phyloP scores from a whole-genome alignment of 2,329 filamentous ascomycete species.

The Trichophyton simii region DNA sequence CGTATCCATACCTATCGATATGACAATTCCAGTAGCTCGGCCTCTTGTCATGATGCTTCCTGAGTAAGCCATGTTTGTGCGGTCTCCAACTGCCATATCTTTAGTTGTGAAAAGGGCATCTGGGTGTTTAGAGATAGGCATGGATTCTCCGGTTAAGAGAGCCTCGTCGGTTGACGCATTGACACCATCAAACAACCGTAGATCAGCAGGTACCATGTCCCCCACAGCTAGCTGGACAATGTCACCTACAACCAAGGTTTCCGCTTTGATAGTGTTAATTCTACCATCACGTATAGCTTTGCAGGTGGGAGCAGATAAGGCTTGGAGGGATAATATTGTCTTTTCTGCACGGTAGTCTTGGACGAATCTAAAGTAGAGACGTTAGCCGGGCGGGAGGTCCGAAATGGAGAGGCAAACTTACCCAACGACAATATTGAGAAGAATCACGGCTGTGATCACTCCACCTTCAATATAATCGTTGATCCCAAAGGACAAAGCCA shows the following conservation, averaged over 20 bases:
- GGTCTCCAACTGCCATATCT: slow-evolving; percentile 45
- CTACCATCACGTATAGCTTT: slow-evolving; percentile 40
- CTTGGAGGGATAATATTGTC: slow-evolving; percentile 41
- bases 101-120: slow-evolving; percentile 28
- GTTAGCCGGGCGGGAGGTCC: background rate
- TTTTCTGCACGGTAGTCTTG: slow-evolving; percentile 44
- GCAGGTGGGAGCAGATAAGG: slow-evolving; percentile 40
- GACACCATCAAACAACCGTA: slow-evolving; percentile 43
- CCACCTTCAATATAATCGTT: slow-evolving; percentile 47
- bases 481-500: slow-evolving; percentile 49
- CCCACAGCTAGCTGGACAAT: slow-evolving; percentile 41
- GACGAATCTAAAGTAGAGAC: slow-evolving; percentile 31
- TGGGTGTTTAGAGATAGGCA: slow-evolving; percentile 45
- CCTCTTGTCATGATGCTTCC: slow-evolving; percentile 51
- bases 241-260: slow-evolving; percentile 47
- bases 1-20: slow-evolving; percentile 50
- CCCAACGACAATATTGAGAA: slow-evolving; percentile 46
- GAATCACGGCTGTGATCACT: slow-evolving; percentile 47
- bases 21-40: slow-evolving; percentile 47
- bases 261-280: slow-evolving; percentile 40
- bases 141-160: slow-evolving; percentile 50
- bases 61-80: slow-evolving; percentile 50
- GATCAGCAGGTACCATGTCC: slow-evolving; percentile 40
- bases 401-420: slow-evolving; percentile 11
- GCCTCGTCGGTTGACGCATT: slow-evolving; percentile 51